A percentile compares a stretch with the other conserved stretches of the same genome.
Evolutionary conservation across 441 rosid genomes (phyloP).

Genomic region (Populus hybrid): DNA sequence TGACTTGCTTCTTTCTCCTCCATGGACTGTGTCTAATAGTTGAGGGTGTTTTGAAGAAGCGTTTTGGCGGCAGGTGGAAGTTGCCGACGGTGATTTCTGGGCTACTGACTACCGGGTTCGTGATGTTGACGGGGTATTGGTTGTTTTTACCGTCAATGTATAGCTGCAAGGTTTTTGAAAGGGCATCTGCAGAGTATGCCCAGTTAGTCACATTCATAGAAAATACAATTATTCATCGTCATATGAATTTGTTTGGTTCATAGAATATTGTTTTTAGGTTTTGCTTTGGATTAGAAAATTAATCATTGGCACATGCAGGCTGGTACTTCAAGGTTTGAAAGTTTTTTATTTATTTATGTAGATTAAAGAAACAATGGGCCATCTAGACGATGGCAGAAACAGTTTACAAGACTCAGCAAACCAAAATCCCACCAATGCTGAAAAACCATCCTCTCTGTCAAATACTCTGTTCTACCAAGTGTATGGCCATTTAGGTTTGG

Average conservation of each 20-base stretch:
- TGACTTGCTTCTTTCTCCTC: constrained; percentile 36
- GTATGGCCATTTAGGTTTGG: too few relatives aligned
- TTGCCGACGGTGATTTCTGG: constrained; percentile 16
- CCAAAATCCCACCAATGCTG: too few relatives aligned
- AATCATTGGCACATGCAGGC: background rate
- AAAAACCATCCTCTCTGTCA: too few relatives aligned
- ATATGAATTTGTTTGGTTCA: background rate
- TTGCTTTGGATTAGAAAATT: background rate
- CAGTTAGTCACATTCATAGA: constrained; percentile 18
- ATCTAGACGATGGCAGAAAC: too few relatives aligned
- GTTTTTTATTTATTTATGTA: too few relatives aligned
- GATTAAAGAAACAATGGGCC: too few relatives aligned
- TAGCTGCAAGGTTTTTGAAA: constrained; percentile 36
- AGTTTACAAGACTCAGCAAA: too few relatives aligned
- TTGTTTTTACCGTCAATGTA: constrained; percentile 34
- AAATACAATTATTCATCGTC: background rate
- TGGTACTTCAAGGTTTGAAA: background rate
- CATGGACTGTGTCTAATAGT: constrained; percentile 32
- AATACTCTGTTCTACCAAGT: too few relatives aligned
- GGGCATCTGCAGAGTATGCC: constrained; percentile 39
- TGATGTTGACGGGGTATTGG: constrained; percentile 29
- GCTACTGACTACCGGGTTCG: constrained; percentile 27
- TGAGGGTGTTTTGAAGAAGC: constrained; percentile 28
- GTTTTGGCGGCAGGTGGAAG: background rate
- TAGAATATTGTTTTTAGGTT: background rate